Evolutionary conservation across 768 basidiomycete species (phyloP), one percentile per base, ranked within the genome.

Genomic region (Boletus rufocinnamomeus): DNA sequence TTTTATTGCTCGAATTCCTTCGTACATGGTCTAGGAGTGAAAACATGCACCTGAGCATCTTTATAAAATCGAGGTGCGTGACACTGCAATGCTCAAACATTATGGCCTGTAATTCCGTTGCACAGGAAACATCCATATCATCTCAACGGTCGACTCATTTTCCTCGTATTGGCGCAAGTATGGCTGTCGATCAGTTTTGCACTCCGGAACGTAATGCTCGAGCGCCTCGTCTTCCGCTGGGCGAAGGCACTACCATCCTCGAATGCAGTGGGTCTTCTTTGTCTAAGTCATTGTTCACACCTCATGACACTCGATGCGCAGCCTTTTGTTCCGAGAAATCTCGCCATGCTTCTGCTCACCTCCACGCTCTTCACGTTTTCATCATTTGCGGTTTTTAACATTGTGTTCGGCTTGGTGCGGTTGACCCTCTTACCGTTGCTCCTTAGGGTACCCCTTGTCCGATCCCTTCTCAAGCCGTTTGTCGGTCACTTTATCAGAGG

Each of bases 91-190:
- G 6, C 16, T 21, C 13, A 7, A 21, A 21, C 40, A 13, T 27
- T 1, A 45, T 57, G 10, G 5, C 43, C 25, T 11, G 43, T 13
- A 50, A 45, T 38, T 4, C n/a, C 0, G 23, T 43, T 40, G 4
- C n/a, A 46, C 60, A 90, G 88, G 66, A 90, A 87, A 72, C 87
- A 91, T 59, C 88, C 88, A 0, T 82, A 84, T 61, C 86, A 89
- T 65, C 76, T 91, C 23, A 90, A 90, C 53, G 88, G 87, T 1
- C 82, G 83, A 19, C 73, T 89, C 6, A 61, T 91, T 9, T 88
- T 88, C 66, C 68, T 89, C 19, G 52, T 83, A 27, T 62, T 82
- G 48, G 79, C 83, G 0, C 89, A 91, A 66, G 11, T 77, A 3
- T 72, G 74, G 43, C 65, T 80, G 10, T 82, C 83, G 0, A 44